These are phyloP conservation scores for Vaccinium vitisidaea DNA, from an alignment of 148 eudicot genomes.

Conservation along the genomic window DNA sequence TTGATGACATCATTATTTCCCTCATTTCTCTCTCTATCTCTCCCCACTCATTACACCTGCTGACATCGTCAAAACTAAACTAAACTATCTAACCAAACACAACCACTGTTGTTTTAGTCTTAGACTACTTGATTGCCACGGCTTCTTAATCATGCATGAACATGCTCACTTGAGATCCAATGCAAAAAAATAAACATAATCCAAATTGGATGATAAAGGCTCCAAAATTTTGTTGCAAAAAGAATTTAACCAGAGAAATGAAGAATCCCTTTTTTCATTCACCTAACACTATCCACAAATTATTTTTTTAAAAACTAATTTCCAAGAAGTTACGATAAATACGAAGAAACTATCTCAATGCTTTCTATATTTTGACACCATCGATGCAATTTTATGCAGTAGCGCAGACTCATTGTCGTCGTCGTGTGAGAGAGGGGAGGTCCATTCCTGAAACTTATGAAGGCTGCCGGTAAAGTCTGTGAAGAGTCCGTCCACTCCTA, in stretches of 20 bases:
- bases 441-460: slow-evolving; percentile 76
- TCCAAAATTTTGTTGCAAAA: background rate
- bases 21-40: too few relatives aligned
- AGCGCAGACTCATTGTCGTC: slow-evolving; percentile 32
- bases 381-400: slow-evolving; percentile 49
- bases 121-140: too few relatives aligned
- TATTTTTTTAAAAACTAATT: background rate
- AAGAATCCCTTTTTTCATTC: background rate
- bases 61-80: too few relatives aligned
- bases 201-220: background rate
- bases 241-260: background rate
- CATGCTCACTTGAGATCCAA: too few relatives aligned
- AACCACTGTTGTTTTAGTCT: too few relatives aligned
- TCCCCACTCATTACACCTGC: too few relatives aligned
- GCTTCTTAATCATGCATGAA: too few relatives aligned
- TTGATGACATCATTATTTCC: too few relatives aligned
- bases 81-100: too few relatives aligned
- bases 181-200: background rate
- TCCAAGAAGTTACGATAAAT: background rate
- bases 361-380: slow-evolving; percentile 34
- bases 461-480: slow-evolving; percentile 94
- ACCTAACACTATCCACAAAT: background rate
- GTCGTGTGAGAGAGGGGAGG: slow-evolving; percentile 39
- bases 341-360: background rate
- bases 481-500: slow-evolving; percentile 87